Evolutionary conservation across 768 basidiomycete species (phyloP), one percentile per base, ranked within the genome.

Genomic region (Daedaleopsis nitida): DNA sequence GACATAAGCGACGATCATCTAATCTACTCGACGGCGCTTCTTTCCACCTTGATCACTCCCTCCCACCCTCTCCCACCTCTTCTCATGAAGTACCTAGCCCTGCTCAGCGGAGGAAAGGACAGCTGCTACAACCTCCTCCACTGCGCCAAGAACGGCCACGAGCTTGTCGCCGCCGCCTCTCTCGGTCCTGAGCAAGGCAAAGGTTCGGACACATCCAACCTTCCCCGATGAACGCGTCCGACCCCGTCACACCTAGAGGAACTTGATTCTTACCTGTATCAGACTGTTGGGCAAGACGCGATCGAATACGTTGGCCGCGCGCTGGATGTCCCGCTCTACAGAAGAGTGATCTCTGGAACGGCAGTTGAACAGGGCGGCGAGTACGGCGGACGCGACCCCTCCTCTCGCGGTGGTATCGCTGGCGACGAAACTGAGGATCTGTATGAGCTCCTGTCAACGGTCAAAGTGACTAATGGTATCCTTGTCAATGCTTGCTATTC

Each of bases 381-480:
- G 72, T 99, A 99, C 75, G 97, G 96, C 35, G 79, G 82, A 63
- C 80, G 88, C 64, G 77, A 76, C 45, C 74, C 78, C n/a, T 75
- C 66, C 52, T 69, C 72, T 1, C 62, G 69, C 35, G 76, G 78
- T 43, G 91, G 88, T 2, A 77, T 87, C 21, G 66, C 72, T 37
- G 96, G 94, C 3, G 97, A 99, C 73, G 97, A 99, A 78, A 98
- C 97, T 0, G 97, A 99, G 71, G 97, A 99, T 76, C 81, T 99
- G 32, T 86, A 85, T 66, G 81, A 78, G 21, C 74, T 99, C 34
- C 77, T 99, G 19, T 76, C 76, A 17, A 76, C 80, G 19, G 92
- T 98, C 58, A 88, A 94, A 83, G 96, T 95, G 64, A 21, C 74
- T 72, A 48, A 35, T 14, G 7, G 27, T 32, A 7, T 37, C 13